Conservation (phyloP, 2,329 filamentous ascomycete genomes). For the Alternaria sp. region DNA sequence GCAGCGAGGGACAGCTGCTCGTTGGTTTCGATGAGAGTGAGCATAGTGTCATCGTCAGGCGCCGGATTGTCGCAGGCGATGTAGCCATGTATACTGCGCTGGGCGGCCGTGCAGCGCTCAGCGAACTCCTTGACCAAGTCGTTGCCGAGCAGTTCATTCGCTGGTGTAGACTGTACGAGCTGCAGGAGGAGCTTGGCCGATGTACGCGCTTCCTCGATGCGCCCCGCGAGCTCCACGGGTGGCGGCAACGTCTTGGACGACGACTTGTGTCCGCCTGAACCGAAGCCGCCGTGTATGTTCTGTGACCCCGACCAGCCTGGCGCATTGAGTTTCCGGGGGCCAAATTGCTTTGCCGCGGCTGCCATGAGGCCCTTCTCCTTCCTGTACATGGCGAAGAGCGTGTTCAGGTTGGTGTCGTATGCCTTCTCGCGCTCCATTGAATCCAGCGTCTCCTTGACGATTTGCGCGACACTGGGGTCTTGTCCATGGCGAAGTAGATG, state of each 20-base stretch:
- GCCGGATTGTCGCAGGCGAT: conserved; percentile 79
- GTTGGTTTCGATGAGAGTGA: conserved; percentile 91
- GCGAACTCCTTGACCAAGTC: conserved; percentile 94
- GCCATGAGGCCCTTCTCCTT: conserved; percentile 71
- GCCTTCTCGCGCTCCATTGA: conserved; percentile 74
- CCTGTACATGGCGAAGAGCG: conserved; percentile 84
- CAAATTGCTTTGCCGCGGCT: conserved; percentile 40
- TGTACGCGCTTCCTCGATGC: conserved; percentile 88
- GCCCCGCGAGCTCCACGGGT: conserved; percentile 76
- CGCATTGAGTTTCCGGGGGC: conserved; percentile 53
- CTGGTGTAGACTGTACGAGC: conserved; percentile 83
- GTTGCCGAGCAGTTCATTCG: conserved; percentile 75
- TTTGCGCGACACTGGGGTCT: conserved; percentile 80
- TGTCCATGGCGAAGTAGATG: conserved; percentile 72
- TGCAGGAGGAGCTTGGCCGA: conserved; percentile 92
- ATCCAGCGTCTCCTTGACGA: conserved; percentile 85
- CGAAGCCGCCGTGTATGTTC: conserved; percentile 27
- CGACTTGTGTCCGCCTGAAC: conserved; percentile 25
- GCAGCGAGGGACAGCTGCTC: conserved; percentile 85
- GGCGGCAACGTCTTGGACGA: conserved; percentile 59
- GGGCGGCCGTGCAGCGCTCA: conserved; percentile 81
- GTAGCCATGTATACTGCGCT: conserved; percentile 82
- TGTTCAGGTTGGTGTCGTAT: conserved; percentile 74
- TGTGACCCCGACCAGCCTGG: conserved; percentile 48
- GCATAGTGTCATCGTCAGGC: conserved; percentile 93